Conservation (phyloP, 2,329 filamentous ascomycete genomes). For the Fusarium sp. region DNA sequence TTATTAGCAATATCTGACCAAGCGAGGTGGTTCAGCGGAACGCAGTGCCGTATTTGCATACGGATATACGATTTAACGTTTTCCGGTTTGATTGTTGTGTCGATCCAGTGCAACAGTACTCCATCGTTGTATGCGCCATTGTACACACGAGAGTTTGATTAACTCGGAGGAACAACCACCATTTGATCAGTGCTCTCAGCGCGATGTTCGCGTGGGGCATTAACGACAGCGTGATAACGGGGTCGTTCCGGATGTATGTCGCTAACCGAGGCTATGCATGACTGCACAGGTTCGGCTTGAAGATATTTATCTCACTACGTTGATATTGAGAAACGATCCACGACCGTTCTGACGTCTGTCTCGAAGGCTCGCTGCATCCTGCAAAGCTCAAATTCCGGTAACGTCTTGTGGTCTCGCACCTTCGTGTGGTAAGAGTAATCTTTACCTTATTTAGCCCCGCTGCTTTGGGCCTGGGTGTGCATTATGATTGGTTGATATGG, state of each 20-base stretch:
- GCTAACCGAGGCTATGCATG: conserved; percentile 8
- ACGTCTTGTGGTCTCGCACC: neutral
- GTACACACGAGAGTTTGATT: conserved; percentile 37
- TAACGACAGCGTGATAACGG: conserved; percentile 4
- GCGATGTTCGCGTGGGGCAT: conserved; percentile 11
- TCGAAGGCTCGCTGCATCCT: neutral
- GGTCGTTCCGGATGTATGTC: conserved; percentile 4
- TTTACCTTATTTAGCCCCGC: conserved; percentile 7
- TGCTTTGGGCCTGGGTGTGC: conserved; percentile 9
- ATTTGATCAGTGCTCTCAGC: conserved; percentile 21
- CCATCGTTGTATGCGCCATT: conserved; percentile 3
- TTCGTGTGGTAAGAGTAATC: neutral
- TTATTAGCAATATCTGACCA: conserved; percentile 8
- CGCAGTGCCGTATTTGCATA: conserved; percentile 42
- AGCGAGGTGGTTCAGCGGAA: conserved; percentile 40
- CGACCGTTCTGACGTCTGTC: neutral
- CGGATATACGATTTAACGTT: conserved; percentile 23
- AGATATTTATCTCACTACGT: neutral
- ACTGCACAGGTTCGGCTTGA: conserved; percentile 1
- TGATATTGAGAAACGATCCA: neutral
- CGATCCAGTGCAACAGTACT: conserved; percentile 27
- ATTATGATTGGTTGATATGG: conserved; percentile 46
- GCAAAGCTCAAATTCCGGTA: conserved; percentile 1
- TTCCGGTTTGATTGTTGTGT: conserved; percentile 22
- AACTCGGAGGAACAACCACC: conserved; percentile 32